These are phyloP conservation scores for Camellia japonica DNA, from an alignment of 148 eudicot species.

Conservation along the genomic window DNA sequence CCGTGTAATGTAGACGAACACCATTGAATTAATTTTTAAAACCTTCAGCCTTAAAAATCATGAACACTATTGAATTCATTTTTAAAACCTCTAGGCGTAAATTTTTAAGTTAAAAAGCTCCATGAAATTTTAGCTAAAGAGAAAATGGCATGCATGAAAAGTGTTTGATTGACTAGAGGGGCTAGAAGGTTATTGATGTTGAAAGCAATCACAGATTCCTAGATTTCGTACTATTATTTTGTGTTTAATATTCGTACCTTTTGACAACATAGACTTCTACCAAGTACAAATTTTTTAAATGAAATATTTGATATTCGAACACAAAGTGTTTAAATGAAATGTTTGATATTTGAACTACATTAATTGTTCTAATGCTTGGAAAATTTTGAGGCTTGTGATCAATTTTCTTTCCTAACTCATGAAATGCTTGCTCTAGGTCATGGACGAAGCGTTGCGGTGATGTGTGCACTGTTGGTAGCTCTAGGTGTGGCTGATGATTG, in stretches of 20 bases:
- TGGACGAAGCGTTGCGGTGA: constrained; percentile 91
- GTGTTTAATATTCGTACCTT: neutral
- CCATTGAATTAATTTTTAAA: too few species aligned
- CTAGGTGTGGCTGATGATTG: constrained; percentile 78
- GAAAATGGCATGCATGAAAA: neutral
- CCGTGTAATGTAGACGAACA: too few species aligned
- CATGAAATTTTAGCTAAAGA: neutral
- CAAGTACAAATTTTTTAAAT: neutral
- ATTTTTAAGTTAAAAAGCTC: neutral
- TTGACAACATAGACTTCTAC: neutral
- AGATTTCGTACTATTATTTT: too few species aligned
- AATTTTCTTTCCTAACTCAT: constrained; percentile 1
- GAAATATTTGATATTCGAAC: neutral
- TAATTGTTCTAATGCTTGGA: neutral
- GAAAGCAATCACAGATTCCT: neutral
- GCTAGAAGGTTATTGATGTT: neutral
- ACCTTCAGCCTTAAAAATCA: too few species aligned
- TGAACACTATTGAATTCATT: too few species aligned
- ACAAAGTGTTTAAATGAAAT: too few species aligned
- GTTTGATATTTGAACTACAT: neutral
- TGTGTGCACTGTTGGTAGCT: constrained; percentile 78
- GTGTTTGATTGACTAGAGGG: neutral
- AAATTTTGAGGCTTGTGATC: neutral
- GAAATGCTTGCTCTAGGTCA: constrained; percentile 53
- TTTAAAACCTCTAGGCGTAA: neutral